These are phyloP conservation scores for Suaeda aralocaspica DNA, from an alignment of 148 eudicot genomes.

Conservation along the genomic window DNA sequence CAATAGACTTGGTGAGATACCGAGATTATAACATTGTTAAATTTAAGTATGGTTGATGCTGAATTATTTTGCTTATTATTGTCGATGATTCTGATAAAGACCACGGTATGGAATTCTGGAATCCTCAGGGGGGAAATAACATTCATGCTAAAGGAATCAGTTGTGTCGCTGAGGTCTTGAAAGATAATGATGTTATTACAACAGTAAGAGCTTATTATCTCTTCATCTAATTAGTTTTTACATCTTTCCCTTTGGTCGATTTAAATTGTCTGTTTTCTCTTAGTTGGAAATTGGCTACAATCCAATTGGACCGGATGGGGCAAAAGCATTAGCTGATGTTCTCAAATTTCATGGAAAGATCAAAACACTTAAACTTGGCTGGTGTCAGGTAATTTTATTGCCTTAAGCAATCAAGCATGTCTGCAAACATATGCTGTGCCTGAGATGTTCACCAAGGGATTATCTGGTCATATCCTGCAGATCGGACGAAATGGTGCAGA, in stretches of 20 bases:
- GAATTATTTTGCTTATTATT: not conserved
- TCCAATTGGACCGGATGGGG: conserved; percentile 96
- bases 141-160: conserved; percentile 77
- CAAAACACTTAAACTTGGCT: conserved; percentile 76
- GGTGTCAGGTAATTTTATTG: conserved; percentile 74
- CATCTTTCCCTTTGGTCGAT: not conserved
- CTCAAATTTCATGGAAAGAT: conserved; percentile 91
- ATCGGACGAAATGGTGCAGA: conserved; percentile 83
- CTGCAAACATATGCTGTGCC: not conserved
- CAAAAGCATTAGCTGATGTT: conserved; percentile 80
- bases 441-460: not conserved
- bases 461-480: conserved; percentile 36
- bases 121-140: conserved; percentile 82
- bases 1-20: conserved; percentile 83
- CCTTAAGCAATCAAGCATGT: not conserved
- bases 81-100: not conserved
- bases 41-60: not conserved
- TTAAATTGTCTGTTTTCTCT: not conserved
- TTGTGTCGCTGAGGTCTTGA: conserved; percentile 68
- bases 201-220: conserved; percentile 33
- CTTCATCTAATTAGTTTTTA: not conserved
- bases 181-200: conserved; percentile 70
- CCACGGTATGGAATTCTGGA: conserved; percentile 16
- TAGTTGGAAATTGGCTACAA: conserved; percentile 89
- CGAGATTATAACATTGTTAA: conserved; percentile 22